A percentile compares a stretch with the other conserved stretches of the same genome.
Evolutionary conservation across 306 rosid genomes (phyloP).

Genomic region (Arachis hypogaea): DNA sequence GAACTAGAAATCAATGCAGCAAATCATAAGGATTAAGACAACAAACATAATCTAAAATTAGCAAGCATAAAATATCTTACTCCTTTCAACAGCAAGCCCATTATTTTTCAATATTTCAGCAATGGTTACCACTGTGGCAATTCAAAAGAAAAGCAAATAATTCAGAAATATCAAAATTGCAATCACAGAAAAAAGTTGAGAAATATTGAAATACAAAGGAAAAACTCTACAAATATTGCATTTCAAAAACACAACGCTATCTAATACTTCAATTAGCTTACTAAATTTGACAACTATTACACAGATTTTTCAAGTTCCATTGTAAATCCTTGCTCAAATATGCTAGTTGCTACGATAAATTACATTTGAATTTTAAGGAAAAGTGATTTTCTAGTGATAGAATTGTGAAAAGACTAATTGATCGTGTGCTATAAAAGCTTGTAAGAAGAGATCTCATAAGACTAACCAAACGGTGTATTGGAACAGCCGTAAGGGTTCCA

Average conservation of each 20-base stretch:
- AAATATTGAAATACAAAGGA: constrained; percentile 1
- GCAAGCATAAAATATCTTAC: constrained; percentile 39
- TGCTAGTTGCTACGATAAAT: not conserved
- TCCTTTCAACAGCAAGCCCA: constrained; percentile 78
- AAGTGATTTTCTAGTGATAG: too few species aligned
- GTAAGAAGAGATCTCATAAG: too few species aligned
- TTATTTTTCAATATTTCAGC: constrained; percentile 83
- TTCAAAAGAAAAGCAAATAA: constrained; percentile 25
- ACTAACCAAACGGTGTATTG: too few species aligned
- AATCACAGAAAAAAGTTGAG: not conserved
- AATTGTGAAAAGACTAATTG: constrained; percentile 54
- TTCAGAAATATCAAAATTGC: constrained; percentile 27
- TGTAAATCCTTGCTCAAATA: not conserved
- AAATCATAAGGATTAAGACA: too few species aligned
- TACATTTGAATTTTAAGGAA: not conserved
- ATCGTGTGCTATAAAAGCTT: not conserved
- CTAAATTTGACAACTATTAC: not conserved
- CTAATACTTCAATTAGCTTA: not conserved
- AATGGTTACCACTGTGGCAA: constrained; percentile 78
- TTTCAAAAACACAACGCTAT: not conserved
- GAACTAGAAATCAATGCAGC: too few species aligned
- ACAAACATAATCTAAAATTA: too few species aligned
- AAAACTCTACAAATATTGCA: not conserved
- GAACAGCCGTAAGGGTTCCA: too few species aligned
- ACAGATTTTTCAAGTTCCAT: not conserved